These are phyloP conservation scores for Prunus campanulata DNA, from an alignment of 306 rosid species.

Conservation along the genomic window DNA sequence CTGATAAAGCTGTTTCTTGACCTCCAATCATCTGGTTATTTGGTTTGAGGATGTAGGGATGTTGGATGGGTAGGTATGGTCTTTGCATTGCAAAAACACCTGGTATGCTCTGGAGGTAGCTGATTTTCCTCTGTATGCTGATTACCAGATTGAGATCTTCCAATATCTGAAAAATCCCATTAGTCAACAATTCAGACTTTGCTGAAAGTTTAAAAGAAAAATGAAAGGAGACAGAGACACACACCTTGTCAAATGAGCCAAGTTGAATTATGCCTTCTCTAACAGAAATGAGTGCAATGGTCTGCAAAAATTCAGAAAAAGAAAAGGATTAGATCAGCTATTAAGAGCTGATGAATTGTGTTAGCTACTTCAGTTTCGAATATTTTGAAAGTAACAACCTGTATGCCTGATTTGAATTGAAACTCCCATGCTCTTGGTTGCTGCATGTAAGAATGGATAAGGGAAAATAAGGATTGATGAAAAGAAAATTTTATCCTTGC, in stretches of 20 bases:
- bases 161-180: slow-evolving; percentile 42
- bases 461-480: slow-evolving; percentile 4
- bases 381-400: slow-evolving; percentile 45
- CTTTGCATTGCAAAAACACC: slow-evolving; percentile 72
- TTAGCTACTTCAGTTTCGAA: background rate
- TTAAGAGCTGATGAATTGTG: background rate
- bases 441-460: slow-evolving; percentile 29
- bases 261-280: slow-evolving; percentile 87
- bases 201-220: background rate
- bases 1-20: slow-evolving; percentile 36
- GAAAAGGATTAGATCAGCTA: background rate
- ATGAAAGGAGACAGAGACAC: slow-evolving; percentile 15
- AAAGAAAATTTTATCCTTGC: background rate
- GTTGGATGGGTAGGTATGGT: slow-evolving; percentile 58
- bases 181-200: background rate
- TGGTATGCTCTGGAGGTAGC: slow-evolving; percentile 78
- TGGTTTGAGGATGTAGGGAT: slow-evolving; percentile 56
- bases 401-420: slow-evolving; percentile 87
- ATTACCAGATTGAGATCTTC: slow-evolving; percentile 75
- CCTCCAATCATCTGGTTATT: slow-evolving; percentile 41
- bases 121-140: slow-evolving; percentile 72
- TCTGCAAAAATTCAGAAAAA: slow-evolving; percentile 37
- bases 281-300: slow-evolving; percentile 69
- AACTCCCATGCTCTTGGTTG: slow-evolving; percentile 85
- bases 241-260: slow-evolving; percentile 78